Evolutionary conservation across 1,139 yeast genomes (phyloP).

Genomic region (Blastobotrys malaysiensis): DNA sequence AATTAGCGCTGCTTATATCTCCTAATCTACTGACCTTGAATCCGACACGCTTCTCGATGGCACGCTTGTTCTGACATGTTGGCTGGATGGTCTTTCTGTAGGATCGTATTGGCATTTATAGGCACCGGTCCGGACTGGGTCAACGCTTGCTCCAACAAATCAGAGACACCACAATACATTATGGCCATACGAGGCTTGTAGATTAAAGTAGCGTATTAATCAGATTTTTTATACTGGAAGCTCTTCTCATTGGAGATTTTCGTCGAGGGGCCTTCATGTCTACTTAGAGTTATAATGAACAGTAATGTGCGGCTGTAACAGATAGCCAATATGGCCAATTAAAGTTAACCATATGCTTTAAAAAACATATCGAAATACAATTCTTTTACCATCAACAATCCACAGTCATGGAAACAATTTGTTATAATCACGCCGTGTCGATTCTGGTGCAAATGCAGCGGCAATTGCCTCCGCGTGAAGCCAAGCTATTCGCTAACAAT

Average conservation of each 20-base stretch:
- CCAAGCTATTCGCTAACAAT: neutral
- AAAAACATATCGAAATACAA: neutral
- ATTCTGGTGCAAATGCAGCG: neutral
- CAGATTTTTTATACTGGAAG: too few relatives aligned
- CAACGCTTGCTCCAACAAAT: neutral
- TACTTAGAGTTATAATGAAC: too few relatives aligned
- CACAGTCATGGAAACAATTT: neutral
- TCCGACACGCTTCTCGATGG: conserved; percentile 59
- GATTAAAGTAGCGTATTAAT: too few relatives aligned
- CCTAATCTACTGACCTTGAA: conserved; percentile 42
- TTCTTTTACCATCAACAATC: too few relatives aligned
- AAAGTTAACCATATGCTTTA: too few relatives aligned
- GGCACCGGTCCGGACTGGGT: neutral
- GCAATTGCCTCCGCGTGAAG: neutral
- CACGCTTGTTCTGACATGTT: conserved; percentile 30
- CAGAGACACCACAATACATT: too few relatives aligned
- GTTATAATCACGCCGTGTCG: neutral
- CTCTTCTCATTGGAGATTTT: too few relatives aligned
- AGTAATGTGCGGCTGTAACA: too few relatives aligned
- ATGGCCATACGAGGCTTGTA: too few relatives aligned
- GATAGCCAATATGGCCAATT: too few relatives aligned
- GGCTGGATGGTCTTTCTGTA: neutral
- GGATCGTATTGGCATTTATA: neutral
- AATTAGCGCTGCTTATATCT: conserved; percentile 3
- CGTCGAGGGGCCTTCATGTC: too few relatives aligned